Base-by-base conservation (phyloP, 495 filamentous ascomycete species). In the Neurospora pannonica region DNA sequence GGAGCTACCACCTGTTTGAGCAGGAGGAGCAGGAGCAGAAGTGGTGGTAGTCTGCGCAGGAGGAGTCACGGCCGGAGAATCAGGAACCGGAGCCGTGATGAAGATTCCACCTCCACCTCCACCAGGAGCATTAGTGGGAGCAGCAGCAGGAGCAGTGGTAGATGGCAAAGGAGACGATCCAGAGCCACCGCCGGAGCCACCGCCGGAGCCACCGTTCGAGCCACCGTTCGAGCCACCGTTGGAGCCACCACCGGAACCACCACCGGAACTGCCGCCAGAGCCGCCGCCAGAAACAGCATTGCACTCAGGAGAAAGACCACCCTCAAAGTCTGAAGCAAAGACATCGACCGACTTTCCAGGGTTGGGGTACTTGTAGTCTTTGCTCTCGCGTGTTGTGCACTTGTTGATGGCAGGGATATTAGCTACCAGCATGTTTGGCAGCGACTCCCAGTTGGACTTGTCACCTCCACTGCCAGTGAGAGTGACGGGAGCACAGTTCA, bases 401-500 rank as follows among this genome's bases (percentile, higher is more conserved):
- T 0, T 4, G 28, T 83, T 83, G 71, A 82, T 84, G 0, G 54
- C 17, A 3, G 76, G 38, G 73, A 93, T 86, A 85, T 97, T 97
- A 77, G 92, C 90, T 21, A 91, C 87, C 69, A 97, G 89, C 92
- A 97, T 93, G 72, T 90, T 84, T 2, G 95, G 95, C 28, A 94
- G 91, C 37, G 81, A 83, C 75, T 87, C 84, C 75, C 87, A 87
- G 74, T 86, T 85, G 37, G 83, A 39, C 74, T 85, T 73, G 19
- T 83, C 75, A 70, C 88, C 89, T 5, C 86, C 86, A 0, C 83
- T 82, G 42, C 87, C 87, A 1, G 83, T 84, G 76, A 97, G 88
- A 6, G 86, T 89, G 69, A 95, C 86, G 24, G 92, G 88, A 5
- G 91, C 92, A 75, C 95, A 98, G 87, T 95, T 94, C 94, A 97